A percentile compares a stretch with the other conserved stretches of the same genome.
Evolutionary conservation across 768 basidiomycete genomes (phyloP).

Genomic region (Leccinum disarticulatum): DNA sequence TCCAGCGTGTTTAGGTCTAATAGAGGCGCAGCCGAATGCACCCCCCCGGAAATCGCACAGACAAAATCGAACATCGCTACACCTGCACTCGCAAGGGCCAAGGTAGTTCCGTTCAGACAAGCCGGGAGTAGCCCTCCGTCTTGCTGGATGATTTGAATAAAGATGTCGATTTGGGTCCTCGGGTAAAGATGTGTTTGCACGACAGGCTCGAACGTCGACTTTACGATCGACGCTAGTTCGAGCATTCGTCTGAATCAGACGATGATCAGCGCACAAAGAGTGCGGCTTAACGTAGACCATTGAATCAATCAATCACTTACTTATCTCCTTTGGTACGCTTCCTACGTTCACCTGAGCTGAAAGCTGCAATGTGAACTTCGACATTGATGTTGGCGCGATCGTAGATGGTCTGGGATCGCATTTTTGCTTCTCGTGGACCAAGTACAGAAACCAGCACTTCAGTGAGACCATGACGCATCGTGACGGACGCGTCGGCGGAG

Average conservation of each 20-base stretch:
- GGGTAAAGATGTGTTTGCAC: conserved; percentile 90
- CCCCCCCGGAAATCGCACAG: conserved; percentile 85
- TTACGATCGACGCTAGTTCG: conserved; percentile 84
- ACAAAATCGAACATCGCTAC: conserved; percentile 91
- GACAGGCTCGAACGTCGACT: conserved; percentile 95
- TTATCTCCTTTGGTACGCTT: conserved; percentile 82
- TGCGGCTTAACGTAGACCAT: too few species aligned
- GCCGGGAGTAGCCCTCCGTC: conserved; percentile 91
- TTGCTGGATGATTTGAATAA: conserved; percentile 88
- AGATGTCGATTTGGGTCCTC: conserved; percentile 91
- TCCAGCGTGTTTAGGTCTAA: conserved; percentile 88
- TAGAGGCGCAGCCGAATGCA: conserved; percentile 76
- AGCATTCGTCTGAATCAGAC: conserved; percentile 67
- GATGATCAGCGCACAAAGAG: too few species aligned
- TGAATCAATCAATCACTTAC: conserved; percentile 46
- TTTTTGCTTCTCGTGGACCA: conserved; percentile 87
- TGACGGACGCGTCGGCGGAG: conserved; percentile 82
- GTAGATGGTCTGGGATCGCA: conserved; percentile 76
- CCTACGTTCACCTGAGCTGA: conserved; percentile 79
- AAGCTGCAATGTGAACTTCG: conserved; percentile 83
- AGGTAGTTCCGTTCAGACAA: conserved; percentile 91
- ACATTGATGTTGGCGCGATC: conserved; percentile 89
- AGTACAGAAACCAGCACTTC: conserved; percentile 86
- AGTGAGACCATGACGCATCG: conserved; percentile 86
- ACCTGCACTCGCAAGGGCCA: conserved; percentile 88